Evolutionary conservation across 805 yeast genomes (phyloP).

Genomic region (Teunomyces tritomae): DNA sequence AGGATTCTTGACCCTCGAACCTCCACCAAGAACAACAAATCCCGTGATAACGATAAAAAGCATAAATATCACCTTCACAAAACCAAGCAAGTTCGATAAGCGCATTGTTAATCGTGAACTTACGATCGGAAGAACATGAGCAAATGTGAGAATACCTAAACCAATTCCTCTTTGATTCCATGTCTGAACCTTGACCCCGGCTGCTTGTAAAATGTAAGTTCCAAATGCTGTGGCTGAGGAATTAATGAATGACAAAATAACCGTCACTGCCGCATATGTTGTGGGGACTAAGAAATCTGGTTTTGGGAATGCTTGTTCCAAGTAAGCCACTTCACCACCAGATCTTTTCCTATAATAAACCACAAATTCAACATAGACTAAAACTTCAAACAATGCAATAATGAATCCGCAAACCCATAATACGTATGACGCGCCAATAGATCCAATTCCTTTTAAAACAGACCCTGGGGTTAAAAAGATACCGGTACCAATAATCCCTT

Average conservation of each 20-base stretch:
- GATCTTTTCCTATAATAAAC: conserved; percentile 35
- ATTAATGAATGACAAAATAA: conserved; percentile 34
- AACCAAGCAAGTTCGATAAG: conserved; percentile 32
- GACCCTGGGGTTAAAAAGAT: conserved; percentile 70
- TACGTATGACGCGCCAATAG: conserved; percentile 42
- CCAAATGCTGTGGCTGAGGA: conserved; percentile 40
- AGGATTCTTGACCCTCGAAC: conserved; percentile 30
- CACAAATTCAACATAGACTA: conserved; percentile 41
- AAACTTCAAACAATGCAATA: conserved; percentile 35
- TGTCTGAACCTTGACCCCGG: conserved; percentile 22
- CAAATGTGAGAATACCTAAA: conserved; percentile 26
- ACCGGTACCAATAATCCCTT: conserved; percentile 75
- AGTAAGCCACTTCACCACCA: conserved; percentile 39
- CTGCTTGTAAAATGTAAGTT: conserved; percentile 30
- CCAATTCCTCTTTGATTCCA: conserved; percentile 40
- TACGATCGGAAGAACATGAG: conserved; percentile 18
- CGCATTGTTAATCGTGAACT: conserved; percentile 28
- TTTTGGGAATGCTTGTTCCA: conserved; percentile 37
- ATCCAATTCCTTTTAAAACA: conserved; percentile 44
- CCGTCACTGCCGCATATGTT: conserved; percentile 36
- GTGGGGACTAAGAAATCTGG: conserved; percentile 36
- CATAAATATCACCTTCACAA: conserved; percentile 32
- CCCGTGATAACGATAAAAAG: conserved; percentile 34
- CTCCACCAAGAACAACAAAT: conserved; percentile 36
- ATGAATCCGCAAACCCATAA: conserved; percentile 43